Conservation (phyloP, 257 asterid species). For the Agastache rugosa region DNA sequence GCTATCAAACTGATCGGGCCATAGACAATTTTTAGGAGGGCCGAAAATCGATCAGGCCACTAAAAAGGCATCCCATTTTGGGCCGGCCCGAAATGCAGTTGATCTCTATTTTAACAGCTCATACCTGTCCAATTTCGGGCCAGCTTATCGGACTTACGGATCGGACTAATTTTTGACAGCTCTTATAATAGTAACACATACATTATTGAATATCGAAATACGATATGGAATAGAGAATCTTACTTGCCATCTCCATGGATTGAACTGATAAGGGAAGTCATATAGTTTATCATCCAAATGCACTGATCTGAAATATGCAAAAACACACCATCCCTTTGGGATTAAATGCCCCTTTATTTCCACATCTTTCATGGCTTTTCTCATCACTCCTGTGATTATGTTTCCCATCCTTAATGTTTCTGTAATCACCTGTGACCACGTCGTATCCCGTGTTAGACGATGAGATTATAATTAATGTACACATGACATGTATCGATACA, state of each 20-base stretch:
- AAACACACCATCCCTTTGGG: conserved; percentile 89
- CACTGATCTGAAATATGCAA: conserved; percentile 80
- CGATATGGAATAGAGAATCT: conserved; percentile 30
- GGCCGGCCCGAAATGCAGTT: too few species aligned
- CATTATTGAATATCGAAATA: background rate
- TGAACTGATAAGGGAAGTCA: conserved; percentile 72
- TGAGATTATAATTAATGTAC: too few species aligned
- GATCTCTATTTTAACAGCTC: too few species aligned
- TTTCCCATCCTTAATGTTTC: conserved; percentile 91
- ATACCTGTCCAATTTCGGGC: too few species aligned
- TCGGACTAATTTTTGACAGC: too few species aligned
- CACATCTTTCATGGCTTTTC: conserved; percentile 87
- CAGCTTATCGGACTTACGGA: too few species aligned
- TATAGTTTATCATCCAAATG: conserved; percentile 73
- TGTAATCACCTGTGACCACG: conserved; percentile 71
- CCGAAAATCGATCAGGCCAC: too few species aligned
- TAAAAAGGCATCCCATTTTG: too few species aligned
- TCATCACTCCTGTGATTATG: conserved; percentile 83
- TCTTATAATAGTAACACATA: too few species aligned
- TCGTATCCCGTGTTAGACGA: too few species aligned
- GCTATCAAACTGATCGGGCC: too few species aligned
- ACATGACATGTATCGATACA: background rate
- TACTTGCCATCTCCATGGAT: conserved; percentile 99
- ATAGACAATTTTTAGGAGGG: too few species aligned
- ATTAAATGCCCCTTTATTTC: conserved; percentile 75